These are phyloP conservation scores for Pachyrhizus erosus DNA, from an alignment of 306 rosid genomes.

Conservation along the genomic window DNA sequence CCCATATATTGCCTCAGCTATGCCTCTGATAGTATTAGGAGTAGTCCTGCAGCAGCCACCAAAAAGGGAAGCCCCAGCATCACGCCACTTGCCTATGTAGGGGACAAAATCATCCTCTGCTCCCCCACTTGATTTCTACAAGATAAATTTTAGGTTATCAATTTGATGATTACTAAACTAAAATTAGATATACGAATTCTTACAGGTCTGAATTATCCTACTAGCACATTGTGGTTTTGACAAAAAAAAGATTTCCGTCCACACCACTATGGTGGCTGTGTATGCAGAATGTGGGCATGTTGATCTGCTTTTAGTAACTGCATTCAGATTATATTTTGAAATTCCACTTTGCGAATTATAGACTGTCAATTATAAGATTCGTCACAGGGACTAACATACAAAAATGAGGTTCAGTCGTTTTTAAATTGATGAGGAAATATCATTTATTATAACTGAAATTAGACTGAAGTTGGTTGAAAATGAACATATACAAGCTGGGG, in stretches of 20 bases:
- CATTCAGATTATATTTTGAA: neutral
- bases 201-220: neutral
- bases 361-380: neutral
- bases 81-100: constrained; percentile 73
- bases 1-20: constrained; percentile 53
- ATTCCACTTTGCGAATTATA: neutral
- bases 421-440: neutral
- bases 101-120: constrained; percentile 76
- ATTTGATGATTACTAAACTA: neutral
- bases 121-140: constrained; percentile 64
- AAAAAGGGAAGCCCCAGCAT: constrained; percentile 82
- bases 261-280: neutral
- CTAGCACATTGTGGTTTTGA: neutral
- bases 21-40: constrained; percentile 81
- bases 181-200: neutral
- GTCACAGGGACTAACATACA: neutral
- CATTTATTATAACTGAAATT: neutral
- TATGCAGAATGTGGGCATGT: neutral
- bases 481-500: neutral
- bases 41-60: constrained; percentile 98
- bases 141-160: neutral
- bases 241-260: neutral
- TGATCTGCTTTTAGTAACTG: neutral
- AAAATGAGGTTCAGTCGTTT: neutral
- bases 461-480: neutral